These are phyloP conservation scores for Tricholoma bakamatsutake DNA, from an alignment of 768 basidiomycete genomes.

Conservation along the genomic window DNA sequence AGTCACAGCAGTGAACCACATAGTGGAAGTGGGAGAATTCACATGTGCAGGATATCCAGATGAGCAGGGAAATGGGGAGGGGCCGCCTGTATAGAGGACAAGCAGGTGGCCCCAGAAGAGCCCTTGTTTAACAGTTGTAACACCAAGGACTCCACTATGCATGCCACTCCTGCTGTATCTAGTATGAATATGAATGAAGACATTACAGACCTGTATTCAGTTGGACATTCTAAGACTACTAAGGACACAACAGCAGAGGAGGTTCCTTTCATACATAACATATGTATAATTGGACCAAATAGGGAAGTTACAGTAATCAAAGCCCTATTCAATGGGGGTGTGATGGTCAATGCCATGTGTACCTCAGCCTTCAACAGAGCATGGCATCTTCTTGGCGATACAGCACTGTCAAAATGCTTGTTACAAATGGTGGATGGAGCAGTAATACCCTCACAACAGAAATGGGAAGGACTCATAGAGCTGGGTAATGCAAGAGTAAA, in stretches of 20 bases:
- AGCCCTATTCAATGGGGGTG: constrained; percentile 24
- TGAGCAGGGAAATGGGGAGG: background rate
- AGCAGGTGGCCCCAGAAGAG: background rate
- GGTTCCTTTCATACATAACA: constrained; percentile 19
- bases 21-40: background rate
- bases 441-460: constrained; percentile 11
- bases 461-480: background rate
- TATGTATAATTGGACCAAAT: constrained; percentile 10
- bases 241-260: background rate
- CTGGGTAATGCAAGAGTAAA: constrained; percentile 4
- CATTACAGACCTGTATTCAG: background rate
- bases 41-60: background rate
- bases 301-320: constrained; percentile 11
- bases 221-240: background rate
- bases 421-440: constrained; percentile 6
- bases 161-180: background rate
- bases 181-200: background rate
- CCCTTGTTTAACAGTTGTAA: background rate
- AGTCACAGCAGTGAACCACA: background rate
- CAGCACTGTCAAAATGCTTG: constrained; percentile 8
- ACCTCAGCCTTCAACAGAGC: constrained; percentile 8
- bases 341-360: constrained; percentile 24
- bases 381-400: constrained; percentile 3
- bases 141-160: background rate
- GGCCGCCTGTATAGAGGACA: background rate